Evolutionary conservation across 768 basidiomycete species (phyloP), one percentile per base, ranked within the genome.

Genomic region (Lactarius hengduanensis): DNA sequence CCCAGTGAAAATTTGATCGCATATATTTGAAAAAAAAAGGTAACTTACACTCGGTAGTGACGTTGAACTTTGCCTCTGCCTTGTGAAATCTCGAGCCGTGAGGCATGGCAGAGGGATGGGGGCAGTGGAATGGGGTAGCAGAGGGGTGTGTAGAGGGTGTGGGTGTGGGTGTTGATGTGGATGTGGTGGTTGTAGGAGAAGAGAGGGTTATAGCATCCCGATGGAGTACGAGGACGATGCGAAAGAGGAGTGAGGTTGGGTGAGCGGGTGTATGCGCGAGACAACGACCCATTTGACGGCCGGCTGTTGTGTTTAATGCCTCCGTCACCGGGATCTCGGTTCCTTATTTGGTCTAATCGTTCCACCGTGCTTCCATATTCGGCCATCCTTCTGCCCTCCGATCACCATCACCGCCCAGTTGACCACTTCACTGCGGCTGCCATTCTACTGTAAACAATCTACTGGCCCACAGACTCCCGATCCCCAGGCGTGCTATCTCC

Each of bases 31-130:
- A 20, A 30, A 34, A 34, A 16, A 26, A 59, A 16, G n/a, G 50
- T 7, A 3, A 72, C 84, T 28, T 60, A 84, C 83, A 85, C 3
- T 85, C 84, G 0, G 83, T 82, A 0, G 80, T 74, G 53, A 85
- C 84, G 65, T 85, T 85, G 76, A 80, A 85, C 71, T 82, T 84
- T 41, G 76, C 78, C 62, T 83, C 80, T 32, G 78, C 74, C 57
- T 79, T 76, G 43, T 78, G 77, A 28, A 74, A 73, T 62, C 78
- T 76, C 20, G 77, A 77, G 10, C 75, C 74, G 34, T 69, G 76
- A 28, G 77, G 77, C 80, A 82, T 80, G 58, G 53, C 28, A 20
- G 56, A 28, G 40, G 36, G 54, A 26, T 40, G 28, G 54, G 43
- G 57, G 36, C 32, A 43, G 22, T 20, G 47, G 34, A 30, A 22